A percentile compares a stretch with the other conserved stretches of the same genome.
These are phyloP conservation scores for Candida lessepsii DNA, from an alignment of 805 yeast species.

Conservation along the genomic window DNA sequence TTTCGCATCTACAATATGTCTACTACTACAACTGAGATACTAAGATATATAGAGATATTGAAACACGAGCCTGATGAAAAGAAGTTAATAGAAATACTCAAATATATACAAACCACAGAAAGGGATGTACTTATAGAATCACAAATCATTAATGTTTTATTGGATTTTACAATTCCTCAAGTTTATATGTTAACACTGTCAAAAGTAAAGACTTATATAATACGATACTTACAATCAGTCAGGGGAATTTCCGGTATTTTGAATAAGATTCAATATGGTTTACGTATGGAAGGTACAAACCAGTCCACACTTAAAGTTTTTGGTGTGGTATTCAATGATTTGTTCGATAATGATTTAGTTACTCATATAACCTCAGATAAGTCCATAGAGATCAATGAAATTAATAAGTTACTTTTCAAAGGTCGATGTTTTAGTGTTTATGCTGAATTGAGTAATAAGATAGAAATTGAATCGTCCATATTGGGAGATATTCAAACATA, in stretches of 20 bases:
- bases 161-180: slow-evolving; percentile 31
- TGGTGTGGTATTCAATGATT: slow-evolving; percentile 5
- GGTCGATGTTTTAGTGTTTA: slow-evolving; percentile 28
- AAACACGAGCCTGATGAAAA: slow-evolving; percentile 2
- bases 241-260: slow-evolving; percentile 34
- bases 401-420: slow-evolving; percentile 38
- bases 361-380: not conserved
- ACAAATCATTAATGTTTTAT: not conserved
- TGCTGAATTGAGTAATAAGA: slow-evolving; percentile 19
- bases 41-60: not conserved
- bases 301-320: not conserved
- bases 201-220: slow-evolving; percentile 9
- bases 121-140: not conserved
- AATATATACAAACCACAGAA: not conserved
- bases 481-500: slow-evolving; percentile 2
- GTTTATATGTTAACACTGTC: slow-evolving; percentile 19
- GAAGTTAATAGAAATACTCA: not conserved
- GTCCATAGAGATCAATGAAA: slow-evolving; percentile 23
- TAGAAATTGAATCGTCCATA: not conserved
- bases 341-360: slow-evolving; percentile 10
- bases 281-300: not conserved
- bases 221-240: slow-evolving; percentile 20
- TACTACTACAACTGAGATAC: not conserved
- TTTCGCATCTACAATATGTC: slow-evolving; percentile 11
- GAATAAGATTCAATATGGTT: slow-evolving; percentile 15